Evolutionary conservation across 495 filamentous ascomycete species (phyloP).

Genomic region (Letharia lupina): DNA sequence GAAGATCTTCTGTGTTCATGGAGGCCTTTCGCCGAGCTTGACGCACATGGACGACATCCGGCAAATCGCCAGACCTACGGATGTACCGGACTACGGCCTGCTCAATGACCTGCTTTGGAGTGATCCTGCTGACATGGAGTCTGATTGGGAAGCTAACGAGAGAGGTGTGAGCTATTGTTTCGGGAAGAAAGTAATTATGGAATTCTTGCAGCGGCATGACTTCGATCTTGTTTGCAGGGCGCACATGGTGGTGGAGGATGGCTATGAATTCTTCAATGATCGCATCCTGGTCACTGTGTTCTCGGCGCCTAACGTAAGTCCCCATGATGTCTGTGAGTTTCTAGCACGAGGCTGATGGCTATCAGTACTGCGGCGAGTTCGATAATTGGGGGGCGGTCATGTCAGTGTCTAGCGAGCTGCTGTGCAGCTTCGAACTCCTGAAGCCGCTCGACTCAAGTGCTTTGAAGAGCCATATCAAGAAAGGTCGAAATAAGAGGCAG

Average conservation of each 20-base stretch:
- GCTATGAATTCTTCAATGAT: conserved; percentile 98
- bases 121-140: conserved; percentile 95
- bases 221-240: conserved; percentile 96
- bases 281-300: conserved; percentile 95
- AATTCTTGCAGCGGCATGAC: conserved; percentile 89
- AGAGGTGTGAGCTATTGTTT: conserved; percentile 98
- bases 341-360: conserved; percentile 22
- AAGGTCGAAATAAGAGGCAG: conserved; percentile 82
- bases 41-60: conserved; percentile 98
- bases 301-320: conserved; percentile 88
- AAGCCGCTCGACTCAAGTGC: conserved; percentile 96
- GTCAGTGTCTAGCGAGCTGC: conserved; percentile 86
- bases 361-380: conserved; percentile 95
- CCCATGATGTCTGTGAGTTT: conserved; percentile 4
- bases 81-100: conserved; percentile 94
- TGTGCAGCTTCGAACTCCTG: conserved; percentile 94
- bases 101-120: conserved; percentile 97
- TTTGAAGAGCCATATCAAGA: conserved; percentile 98
- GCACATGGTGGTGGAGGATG: conserved; percentile 99
- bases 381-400: conserved; percentile 99
- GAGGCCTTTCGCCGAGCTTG: conserved; percentile 84
- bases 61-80: conserved; percentile 88
- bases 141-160: conserved; percentile 97
- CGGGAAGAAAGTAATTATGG: conserved; percentile 95
- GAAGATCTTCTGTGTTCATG: conserved; percentile 99